Base-by-base conservation (phyloP, 306 rosid genomes). In the Vigna trinervia region DNA sequence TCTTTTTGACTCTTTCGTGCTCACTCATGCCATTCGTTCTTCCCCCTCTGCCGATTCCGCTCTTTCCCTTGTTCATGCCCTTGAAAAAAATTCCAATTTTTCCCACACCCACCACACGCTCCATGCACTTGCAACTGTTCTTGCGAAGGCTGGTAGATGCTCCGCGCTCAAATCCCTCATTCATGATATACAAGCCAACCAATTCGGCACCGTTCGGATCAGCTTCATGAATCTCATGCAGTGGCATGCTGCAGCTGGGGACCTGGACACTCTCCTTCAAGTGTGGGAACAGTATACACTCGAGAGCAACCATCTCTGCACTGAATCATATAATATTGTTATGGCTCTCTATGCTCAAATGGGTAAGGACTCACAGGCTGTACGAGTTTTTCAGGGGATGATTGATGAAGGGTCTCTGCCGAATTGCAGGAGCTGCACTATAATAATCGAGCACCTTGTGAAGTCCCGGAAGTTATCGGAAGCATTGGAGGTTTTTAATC, bases 401-500 rank as follows among this genome's bases (percentile, higher is more conserved):
- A 52, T 90, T 71, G 90, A 88, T 59, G 95, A 73, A 79, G 94
- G 93, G 54, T 88, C 86, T 2, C 75, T 88, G 53, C 96, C 96
- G 0, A 93, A 93, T 80, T 83, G 93, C 66, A 80, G 95, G 52
- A 93, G 88, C 10, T 90, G 77, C 78, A 88, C 85, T 7, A 69
- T 93, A 61, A 87, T 93, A 81, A 90, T 93, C 12, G 89, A 91
- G 84, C 98, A 93, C 80, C 94, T 93, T 36, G 88, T 89, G 61
- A 90, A 74, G 47, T 79, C 83, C 1, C 81, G 86, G 28, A 87
- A 81, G 45, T 69, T 81, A 51, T 48, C 59, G 7, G 84, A 86
- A 58, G 96, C 95, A 22, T 12, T 86, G 83, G 91, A 89, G 80
- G 83, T 90, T 23, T 93, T 93, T 19, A 78, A 82, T 5, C 30